phyloP scores from a whole-genome alignment of 371 early-diverging fungal species.

The Funneliformis caledonium region DNA sequence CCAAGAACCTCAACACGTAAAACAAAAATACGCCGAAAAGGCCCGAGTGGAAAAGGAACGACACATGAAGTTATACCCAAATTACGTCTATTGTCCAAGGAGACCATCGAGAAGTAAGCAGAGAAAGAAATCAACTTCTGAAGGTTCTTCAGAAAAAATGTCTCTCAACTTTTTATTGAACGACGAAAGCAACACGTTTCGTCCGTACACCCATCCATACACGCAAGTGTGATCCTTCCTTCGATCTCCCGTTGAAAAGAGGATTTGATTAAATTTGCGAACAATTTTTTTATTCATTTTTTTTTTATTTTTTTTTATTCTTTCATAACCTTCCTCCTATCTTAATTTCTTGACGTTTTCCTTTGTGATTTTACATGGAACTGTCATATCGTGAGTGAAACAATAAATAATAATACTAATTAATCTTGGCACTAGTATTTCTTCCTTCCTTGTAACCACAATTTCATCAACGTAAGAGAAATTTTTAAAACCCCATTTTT shows the following conservation, averaged over 20 bases:
- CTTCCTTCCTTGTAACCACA: too few species aligned
- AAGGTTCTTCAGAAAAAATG: constrained; percentile 33
- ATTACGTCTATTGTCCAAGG: constrained; percentile 37
- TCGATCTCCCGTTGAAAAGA: neutral
- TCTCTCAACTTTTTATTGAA: constrained; percentile 32
- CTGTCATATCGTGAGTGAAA: too few species aligned
- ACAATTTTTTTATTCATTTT: too few species aligned
- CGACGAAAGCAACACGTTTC: constrained; percentile 13
- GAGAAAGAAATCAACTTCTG: constrained; percentile 31
- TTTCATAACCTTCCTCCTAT: neutral
- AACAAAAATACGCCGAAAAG: constrained; percentile 32
- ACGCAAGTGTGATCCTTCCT: neutral
- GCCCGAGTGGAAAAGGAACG: constrained; percentile 30
- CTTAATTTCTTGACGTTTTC: too few species aligned
- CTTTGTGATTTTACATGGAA: too few species aligned
- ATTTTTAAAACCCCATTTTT: too few species aligned
- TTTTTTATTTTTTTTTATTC: neutral
- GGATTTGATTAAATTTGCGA: neutral
- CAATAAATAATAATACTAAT: too few species aligned
- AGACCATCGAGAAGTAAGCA: constrained; percentile 19
- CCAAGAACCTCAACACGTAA: constrained; percentile 19
- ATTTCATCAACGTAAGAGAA: too few species aligned
- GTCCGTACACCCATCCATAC: constrained; percentile 2
- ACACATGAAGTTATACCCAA: constrained; percentile 38
- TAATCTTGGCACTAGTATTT: too few species aligned